These are phyloP conservation scores for Ceriops tagal DNA, from an alignment of 345 rosid genomes.

Conservation along the genomic window DNA sequence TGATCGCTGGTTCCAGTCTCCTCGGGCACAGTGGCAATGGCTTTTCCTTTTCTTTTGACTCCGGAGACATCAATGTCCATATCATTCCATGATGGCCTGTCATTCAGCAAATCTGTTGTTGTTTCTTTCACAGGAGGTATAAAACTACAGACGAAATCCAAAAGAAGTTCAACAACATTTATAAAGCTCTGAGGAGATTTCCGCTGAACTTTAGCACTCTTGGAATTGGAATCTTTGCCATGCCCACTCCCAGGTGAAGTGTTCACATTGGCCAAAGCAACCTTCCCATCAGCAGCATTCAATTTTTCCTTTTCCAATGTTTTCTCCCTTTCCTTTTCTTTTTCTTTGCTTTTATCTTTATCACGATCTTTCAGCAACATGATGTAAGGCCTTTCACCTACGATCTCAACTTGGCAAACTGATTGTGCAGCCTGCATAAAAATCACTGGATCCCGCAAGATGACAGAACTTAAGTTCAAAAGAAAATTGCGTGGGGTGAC, in stretches of 20 bases:
- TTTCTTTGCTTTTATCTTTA: slow-evolving; percentile 71
- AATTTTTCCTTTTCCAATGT: slow-evolving; percentile 56
- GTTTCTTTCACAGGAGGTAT: slow-evolving; percentile 54
- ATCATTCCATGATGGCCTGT: slow-evolving; percentile 48
- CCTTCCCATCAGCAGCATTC: slow-evolving; percentile 56
- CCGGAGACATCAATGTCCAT: slow-evolving; percentile 92
- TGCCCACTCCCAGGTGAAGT: slow-evolving; percentile 40
- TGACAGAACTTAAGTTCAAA: slow-evolving; percentile 61
- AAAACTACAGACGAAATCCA: slow-evolving; percentile 64
- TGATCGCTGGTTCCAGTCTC: slow-evolving; percentile 47
- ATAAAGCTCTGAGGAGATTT: slow-evolving; percentile 79
- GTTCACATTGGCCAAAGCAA: slow-evolving; percentile 37
- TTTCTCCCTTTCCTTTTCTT: slow-evolving; percentile 68
- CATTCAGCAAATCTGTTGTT: slow-evolving; percentile 28
- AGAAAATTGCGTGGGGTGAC: slow-evolving; percentile 78
- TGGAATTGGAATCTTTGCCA: slow-evolving; percentile 58
- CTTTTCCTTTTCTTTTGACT: slow-evolving; percentile 83
- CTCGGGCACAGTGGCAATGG: slow-evolving; percentile 55
- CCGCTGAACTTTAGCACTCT: slow-evolving; percentile 64
- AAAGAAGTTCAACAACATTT: slow-evolving; percentile 79
- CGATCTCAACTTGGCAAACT: slow-evolving; percentile 93
- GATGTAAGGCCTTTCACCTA: slow-evolving; percentile 85
- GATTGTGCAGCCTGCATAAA: slow-evolving; percentile 79
- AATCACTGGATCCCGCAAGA: slow-evolving; percentile 75
- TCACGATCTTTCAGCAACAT: slow-evolving; percentile 85